Evolutionary conservation across 768 basidiomycete species (phyloP).

Genomic region (Clathrus columnatus): DNA sequence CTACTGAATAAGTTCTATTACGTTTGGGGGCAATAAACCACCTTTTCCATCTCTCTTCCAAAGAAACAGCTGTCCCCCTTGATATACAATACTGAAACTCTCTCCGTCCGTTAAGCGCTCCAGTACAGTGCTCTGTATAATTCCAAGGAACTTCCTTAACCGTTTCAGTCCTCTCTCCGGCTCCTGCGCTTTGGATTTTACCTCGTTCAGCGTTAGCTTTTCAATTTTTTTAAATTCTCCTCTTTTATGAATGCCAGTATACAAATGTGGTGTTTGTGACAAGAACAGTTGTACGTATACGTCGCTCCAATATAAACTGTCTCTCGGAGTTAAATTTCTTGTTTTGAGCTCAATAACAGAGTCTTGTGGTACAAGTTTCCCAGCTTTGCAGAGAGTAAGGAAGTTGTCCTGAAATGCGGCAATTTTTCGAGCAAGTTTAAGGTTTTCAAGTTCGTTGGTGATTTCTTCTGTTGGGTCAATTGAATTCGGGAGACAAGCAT

Average conservation of each 20-base stretch:
- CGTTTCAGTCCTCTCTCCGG: constrained; percentile 24
- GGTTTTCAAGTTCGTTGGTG: background rate
- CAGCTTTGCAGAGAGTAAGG: constrained; percentile 20
- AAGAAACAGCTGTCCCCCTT: constrained; percentile 33
- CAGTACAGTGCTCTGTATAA: constrained; percentile 40
- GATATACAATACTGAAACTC: constrained; percentile 48
- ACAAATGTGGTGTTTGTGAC: constrained; percentile 49
- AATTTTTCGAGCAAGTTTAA: background rate
- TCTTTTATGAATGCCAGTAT: constrained; percentile 36
- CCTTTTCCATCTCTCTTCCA: constrained; percentile 38
- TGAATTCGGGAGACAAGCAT: constrained; percentile 11
- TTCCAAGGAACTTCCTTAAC: constrained; percentile 20
- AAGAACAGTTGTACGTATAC: constrained; percentile 59
- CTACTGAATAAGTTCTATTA: background rate
- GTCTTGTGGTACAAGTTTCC: constrained; percentile 29
- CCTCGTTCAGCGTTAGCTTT: constrained; percentile 16
- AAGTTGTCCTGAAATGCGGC: background rate
- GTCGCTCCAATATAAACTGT: constrained; percentile 45
- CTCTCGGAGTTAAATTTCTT: constrained; percentile 23
- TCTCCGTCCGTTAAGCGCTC: constrained; percentile 41
- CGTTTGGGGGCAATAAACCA: constrained; percentile 32
- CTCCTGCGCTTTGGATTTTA: constrained; percentile 17
- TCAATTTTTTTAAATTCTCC: constrained; percentile 43
- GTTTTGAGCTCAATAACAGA: constrained; percentile 41
- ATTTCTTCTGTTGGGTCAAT: constrained; percentile 9